Evolutionary conservation across 352 stramenopile species (phyloP).

Genomic region (Plasmopara viticola): DNA sequence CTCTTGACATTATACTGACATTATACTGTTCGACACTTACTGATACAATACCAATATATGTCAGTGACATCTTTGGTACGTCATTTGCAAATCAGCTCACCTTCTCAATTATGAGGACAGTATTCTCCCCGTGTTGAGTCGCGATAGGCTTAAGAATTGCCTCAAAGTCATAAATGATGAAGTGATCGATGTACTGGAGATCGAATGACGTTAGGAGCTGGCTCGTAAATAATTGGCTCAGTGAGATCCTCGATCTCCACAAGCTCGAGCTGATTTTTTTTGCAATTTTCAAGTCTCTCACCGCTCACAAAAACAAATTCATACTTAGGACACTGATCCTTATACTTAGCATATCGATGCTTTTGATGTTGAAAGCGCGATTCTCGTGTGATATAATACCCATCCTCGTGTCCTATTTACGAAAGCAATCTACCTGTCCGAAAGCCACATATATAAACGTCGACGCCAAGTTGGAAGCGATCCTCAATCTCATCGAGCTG

Average conservation of each 20-base stretch:
- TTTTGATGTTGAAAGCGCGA: slow-evolving; percentile 1
- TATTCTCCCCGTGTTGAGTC: slow-evolving; percentile 9
- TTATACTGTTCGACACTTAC: background rate
- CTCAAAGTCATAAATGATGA: background rate
- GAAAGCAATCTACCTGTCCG: slow-evolving; percentile 1
- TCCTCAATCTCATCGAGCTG: background rate
- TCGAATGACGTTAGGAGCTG: background rate
- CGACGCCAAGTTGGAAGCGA: background rate
- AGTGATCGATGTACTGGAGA: slow-evolving; percentile 2
- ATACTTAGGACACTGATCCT: background rate
- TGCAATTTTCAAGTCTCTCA: background rate
- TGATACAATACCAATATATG: background rate
- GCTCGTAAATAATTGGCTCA: background rate
- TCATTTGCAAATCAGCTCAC: slow-evolving; percentile 15
- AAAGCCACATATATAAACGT: background rate
- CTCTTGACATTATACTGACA: background rate
- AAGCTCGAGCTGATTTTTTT: background rate
- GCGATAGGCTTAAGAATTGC: background rate
- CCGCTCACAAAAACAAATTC: background rate
- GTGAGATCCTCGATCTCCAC: background rate
- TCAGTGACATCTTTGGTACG: background rate
- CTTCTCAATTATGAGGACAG: slow-evolving; percentile 6
- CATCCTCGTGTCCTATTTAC: background rate
- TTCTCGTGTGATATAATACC: background rate
- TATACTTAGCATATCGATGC: background rate